Conservation (phyloP, 2,329 filamentous ascomycete species). For the Conoideocrella luteorostrata region DNA sequence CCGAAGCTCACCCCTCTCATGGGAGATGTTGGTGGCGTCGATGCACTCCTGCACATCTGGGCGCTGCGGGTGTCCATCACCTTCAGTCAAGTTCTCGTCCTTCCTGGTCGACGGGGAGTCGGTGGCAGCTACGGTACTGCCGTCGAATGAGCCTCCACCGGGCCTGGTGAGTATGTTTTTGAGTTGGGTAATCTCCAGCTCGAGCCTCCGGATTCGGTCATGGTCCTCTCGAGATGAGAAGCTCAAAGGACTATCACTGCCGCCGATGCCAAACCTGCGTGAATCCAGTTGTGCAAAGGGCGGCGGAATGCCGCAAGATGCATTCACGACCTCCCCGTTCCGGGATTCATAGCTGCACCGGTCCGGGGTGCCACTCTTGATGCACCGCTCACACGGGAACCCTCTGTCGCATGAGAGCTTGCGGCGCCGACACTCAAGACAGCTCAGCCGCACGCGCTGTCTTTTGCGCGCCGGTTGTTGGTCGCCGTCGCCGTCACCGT, state of each 20-base stretch:
- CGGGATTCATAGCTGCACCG: constrained; percentile 54
- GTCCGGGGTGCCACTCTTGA: constrained; percentile 55
- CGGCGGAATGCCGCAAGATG: constrained; percentile 38
- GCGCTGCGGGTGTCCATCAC: constrained; percentile 26
- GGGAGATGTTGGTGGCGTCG: constrained; percentile 32
- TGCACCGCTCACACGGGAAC: constrained; percentile 55
- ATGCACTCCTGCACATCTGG: constrained; percentile 33
- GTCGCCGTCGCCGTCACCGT: constrained; percentile 22
- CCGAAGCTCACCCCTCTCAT: constrained; percentile 47
- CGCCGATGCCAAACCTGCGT: constrained; percentile 28
- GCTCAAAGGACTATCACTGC: constrained; percentile 20
- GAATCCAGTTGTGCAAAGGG: constrained; percentile 36
- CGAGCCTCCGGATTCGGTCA: constrained; percentile 52
- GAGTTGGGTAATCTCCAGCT: constrained; percentile 52
- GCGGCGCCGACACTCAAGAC: constrained; percentile 53
- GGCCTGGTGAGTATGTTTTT: constrained; percentile 45
- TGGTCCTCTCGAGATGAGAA: constrained; percentile 39
- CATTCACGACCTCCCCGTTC: constrained; percentile 43
- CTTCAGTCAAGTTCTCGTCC: constrained; percentile 28
- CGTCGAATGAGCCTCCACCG: constrained; percentile 36
- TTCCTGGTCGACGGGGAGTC: constrained; percentile 40
- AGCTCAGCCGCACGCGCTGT: constrained; percentile 53
- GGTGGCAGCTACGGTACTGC: constrained; percentile 42
- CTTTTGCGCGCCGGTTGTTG: constrained; percentile 44
- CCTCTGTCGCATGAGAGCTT: constrained; percentile 58